Evolutionary conservation across 352 stramenopile genomes (phyloP), one percentile per base, ranked within the genome.

Genomic region (Globisporangium ultimum): DNA sequence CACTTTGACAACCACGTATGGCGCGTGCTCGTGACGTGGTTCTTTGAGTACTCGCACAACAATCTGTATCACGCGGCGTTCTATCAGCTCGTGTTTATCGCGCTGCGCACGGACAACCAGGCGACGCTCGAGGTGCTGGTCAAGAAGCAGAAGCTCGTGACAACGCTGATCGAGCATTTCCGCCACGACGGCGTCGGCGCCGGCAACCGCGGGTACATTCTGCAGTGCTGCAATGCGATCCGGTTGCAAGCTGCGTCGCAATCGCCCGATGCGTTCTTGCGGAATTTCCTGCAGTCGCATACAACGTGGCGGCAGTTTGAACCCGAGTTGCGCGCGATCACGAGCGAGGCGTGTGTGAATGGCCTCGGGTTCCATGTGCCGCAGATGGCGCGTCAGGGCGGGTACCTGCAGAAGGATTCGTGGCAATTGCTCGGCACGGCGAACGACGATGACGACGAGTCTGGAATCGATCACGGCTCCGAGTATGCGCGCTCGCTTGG

Each of bases 41-140:
- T 97, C 64, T 93, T 96, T 49, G 84, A 95, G 72, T 97, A 96
- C 67, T 80, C 84, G 34, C 85, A 97, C 79, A 97, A 93, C 67
- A 97, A 96, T 60, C 41, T 97, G 58, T 97, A 96, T 57, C 88
- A 96, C 58, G 80, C 80, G 28, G 73, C 86, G 21, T 97, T 97
- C 51, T 96, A 95, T 67, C 87, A 94, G 62, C 74, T 97, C 24
- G 73, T 97, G 24, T 93, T 96, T 63, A 87, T 94, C 65, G 83
- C 84, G 14, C 63, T 97, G 53, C 85, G 85, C 51, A 90, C 84
- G 20, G 88, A 97, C 55, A 88, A 96, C 54, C 78, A 93, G 20
- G 66, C 74, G 47, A 75, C 85, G 11, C 66, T 96, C 42, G 77
- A 92, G 60, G 83, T 94, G 24, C 68, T 95, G 21, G 72, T 97